Conservation (phyloP, 257 asterid species). For the Leonotis leonurus region DNA sequence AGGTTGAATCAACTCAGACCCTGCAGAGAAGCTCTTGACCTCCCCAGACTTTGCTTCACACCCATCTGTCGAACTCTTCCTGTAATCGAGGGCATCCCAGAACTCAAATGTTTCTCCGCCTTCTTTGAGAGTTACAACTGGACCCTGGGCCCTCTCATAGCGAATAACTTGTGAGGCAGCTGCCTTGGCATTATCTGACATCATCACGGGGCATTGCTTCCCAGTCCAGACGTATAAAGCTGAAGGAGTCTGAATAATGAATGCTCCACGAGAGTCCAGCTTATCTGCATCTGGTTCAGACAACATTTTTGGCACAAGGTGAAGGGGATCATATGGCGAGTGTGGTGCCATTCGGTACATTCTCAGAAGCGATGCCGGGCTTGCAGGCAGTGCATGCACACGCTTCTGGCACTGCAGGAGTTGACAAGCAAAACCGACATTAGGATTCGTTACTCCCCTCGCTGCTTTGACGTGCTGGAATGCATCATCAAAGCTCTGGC, state of each 20-base stretch:
- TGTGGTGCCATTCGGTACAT: slow-evolving; percentile 87
- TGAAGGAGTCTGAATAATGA: slow-evolving; percentile 69
- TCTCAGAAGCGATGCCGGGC: slow-evolving; percentile 69
- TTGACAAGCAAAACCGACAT: slow-evolving; percentile 90
- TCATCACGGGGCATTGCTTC: slow-evolving; percentile 43
- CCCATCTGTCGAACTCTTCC: slow-evolving; percentile 30
- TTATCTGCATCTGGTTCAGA: slow-evolving; percentile 37
- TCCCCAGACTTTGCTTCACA: slow-evolving; percentile 12
- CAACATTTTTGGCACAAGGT: slow-evolving; percentile 48
- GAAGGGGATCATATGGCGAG: slow-evolving; percentile 90
- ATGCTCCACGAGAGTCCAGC: slow-evolving; percentile 90
- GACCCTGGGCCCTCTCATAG: slow-evolving; percentile 68
- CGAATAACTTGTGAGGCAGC: slow-evolving; percentile 78
- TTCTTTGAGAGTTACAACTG: slow-evolving; percentile 48
- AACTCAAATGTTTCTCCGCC: slow-evolving; percentile 69
- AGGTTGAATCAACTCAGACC: slow-evolving; percentile 2
- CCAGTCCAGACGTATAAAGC: slow-evolving; percentile 81
- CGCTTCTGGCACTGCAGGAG: slow-evolving; percentile 59
- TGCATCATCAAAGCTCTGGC: slow-evolving; percentile 76
- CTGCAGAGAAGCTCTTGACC: slow-evolving; percentile 10
- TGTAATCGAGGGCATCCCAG: slow-evolving; percentile 62
- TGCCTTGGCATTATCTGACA: slow-evolving; percentile 62
- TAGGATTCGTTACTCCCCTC: slow-evolving; percentile 84
- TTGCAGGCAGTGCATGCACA: slow-evolving; percentile 87
- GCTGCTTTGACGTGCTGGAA: slow-evolving; percentile 75